Evolutionary conservation across 768 basidiomycete genomes (phyloP).

Genomic region (Amanita pallidorosea): DNA sequence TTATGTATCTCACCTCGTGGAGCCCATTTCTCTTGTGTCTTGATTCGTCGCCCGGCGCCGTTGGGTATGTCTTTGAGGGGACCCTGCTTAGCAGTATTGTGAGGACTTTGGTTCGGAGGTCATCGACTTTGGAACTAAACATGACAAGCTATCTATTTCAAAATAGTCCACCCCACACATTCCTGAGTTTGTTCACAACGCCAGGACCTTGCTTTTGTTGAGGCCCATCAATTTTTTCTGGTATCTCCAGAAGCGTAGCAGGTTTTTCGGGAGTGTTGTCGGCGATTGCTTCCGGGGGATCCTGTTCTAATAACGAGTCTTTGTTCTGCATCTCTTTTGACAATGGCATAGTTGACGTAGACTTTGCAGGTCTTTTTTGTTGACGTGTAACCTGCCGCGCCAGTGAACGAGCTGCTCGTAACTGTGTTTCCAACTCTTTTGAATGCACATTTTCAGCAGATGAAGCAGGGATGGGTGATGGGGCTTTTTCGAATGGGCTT

Average conservation of each 20-base stretch:
- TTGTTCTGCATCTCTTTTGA: not conserved
- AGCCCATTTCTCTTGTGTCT: conserved; percentile 56
- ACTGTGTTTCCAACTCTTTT: not conserved
- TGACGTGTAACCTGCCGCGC: not conserved
- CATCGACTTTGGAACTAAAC: conserved; percentile 20
- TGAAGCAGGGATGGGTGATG: not conserved
- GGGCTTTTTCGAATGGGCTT: not conserved
- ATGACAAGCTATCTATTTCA: conserved; percentile 11
- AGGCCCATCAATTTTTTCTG: not conserved
- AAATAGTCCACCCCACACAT: not conserved
- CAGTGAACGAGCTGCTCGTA: conserved; percentile 1
- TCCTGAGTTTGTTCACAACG: not conserved
- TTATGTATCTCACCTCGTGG: conserved; percentile 55
- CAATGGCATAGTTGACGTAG: not conserved
- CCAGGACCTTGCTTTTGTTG: not conserved
- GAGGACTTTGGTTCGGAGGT: conserved; percentile 13
- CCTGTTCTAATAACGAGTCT: not conserved
- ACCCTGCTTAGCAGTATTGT: conserved; percentile 14
- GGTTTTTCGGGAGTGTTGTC: too few species aligned
- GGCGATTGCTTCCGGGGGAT: not conserved
- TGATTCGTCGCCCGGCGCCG: conserved; percentile 31
- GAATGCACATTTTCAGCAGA: not conserved
- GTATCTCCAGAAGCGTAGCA: too few species aligned
- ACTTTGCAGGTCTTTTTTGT: not conserved
- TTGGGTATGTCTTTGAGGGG: conserved; percentile 26